Base-by-base conservation (phyloP, 2,329 filamentous ascomycete species). In the Pseudocercospora crystallina region DNA sequence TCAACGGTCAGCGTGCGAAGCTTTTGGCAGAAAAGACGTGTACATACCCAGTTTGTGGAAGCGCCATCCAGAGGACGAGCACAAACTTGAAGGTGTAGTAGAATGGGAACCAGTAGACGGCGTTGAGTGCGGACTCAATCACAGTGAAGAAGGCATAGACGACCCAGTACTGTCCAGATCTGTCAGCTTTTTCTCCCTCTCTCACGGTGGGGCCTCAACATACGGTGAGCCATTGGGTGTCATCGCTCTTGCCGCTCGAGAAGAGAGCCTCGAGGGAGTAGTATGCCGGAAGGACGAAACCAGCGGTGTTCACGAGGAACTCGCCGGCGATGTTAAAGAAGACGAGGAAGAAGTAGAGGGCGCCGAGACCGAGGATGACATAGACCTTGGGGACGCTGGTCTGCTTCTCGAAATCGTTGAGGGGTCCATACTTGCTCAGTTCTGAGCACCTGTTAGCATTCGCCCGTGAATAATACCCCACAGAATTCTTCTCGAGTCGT, bases 41-140 rank as follows among this genome's bases (percentile, higher is more conserved):
- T 37, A 78, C 86, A 71, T 86, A 96, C 92, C 80, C 80, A 80
- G 95, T 96, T 74, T 89, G 82, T 73, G 94, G 94, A 68, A 99
- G 90, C 65, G 92, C 85, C 78, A 99, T 90, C 94, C 94, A 99
- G 72, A 99, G 85, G 66, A 97, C 82, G 73, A 97, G 87, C 70
- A 95, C 79, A 71, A 99, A 96, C 83, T 99, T 99, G 87, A 99
- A 97, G 71, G 91, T 92, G 77, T 89, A 99, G 87, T 99, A 99
- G 80, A 99, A 99, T 70, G 94, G 75, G 80, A 95, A 90, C 89
- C 89, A 95, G 82, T 94, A 94, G 58, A 92, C 87, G 58, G 90
- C 87, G 75, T 81, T 90, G 67, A 95, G 76, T 56, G 87, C 80
- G 73, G 87, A 90, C 81, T 95, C 89, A 64, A 90, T 69, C 43